Evolutionary conservation across 2,329 filamentous ascomycete species (phyloP), one percentile per base, ranked within the genome.

Genomic region (Teratosphaeria destructans): DNA sequence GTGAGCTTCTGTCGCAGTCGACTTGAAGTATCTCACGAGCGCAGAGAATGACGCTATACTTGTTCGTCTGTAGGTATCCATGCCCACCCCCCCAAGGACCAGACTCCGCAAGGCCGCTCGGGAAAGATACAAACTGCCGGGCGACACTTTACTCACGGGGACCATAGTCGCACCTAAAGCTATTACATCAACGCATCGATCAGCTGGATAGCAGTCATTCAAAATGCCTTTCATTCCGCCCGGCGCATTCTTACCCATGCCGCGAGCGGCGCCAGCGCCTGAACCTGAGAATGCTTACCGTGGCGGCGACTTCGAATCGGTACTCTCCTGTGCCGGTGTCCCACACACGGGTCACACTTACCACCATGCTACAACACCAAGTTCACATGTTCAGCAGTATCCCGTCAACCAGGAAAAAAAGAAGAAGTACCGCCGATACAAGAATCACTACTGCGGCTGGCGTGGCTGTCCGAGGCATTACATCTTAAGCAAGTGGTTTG

Each of bases 361-460:
- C 32, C 32, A 39, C 54, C 32, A 39, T 27, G 54, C 34, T 27
- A 34, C 10, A 16, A 34, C 32, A 19, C 54, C 54, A 26, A 56
- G 37, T 16, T 26, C 55, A 14, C 27, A 47, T 26, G 14, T 43
- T 32, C 29, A 43, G 19, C 35, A 19, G 10, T 57, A 49, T 10
- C 43, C 43, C 8, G 43, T 49, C 16, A 23, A 49, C 43, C 43
- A 19, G n/a, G 35, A 47, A 43, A 23, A 39, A 14, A 43, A 1
- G 54, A 56, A 43, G 27, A 16, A 26, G 14, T 37, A 56, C n/a
- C 32, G 37, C 27, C 11, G 23, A 47, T 47, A 56, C 54, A 43
- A 27, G 14, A 37, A 37, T 29, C 57, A 58, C 49, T 58, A 54
- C 57, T 58, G 57, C 57, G 57, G 37, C 39, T 49, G 43, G 43